Conservation (phyloP, 306 rosid species). For the Malus sylvestris region DNA sequence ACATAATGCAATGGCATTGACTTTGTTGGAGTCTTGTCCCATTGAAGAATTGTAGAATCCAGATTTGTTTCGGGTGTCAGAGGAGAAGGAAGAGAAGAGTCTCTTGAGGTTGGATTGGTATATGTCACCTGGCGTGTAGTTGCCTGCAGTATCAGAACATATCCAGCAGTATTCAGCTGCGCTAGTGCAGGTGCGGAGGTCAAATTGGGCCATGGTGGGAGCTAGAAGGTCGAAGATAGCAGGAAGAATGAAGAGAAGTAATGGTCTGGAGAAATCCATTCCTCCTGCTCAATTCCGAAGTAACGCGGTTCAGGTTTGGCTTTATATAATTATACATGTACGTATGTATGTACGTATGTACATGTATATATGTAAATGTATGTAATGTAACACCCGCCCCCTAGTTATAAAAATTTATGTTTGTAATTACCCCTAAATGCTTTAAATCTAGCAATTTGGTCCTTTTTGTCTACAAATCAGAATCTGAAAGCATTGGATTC, state of each 20-base stretch:
- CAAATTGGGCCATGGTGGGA: not conserved
- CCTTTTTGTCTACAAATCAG: no score
- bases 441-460: no score
- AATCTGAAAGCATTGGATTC: no score
- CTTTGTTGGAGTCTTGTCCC: slow-evolving; percentile 12
- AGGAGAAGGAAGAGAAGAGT: not conserved
- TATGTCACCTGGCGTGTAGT: not conserved
- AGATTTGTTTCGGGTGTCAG: not conserved
- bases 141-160: not conserved
- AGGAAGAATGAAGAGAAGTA: not conserved
- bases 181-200: not conserved
- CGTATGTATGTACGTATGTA: no score
- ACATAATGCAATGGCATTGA: slow-evolving; percentile 24
- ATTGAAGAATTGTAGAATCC: not conserved
- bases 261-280: not conserved
- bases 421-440: no score
- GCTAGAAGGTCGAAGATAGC: not conserved
- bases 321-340: no score
- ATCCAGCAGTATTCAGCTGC: slow-evolving; percentile 7
- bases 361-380: no score
- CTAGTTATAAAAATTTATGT: no score
- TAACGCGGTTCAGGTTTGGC: no score
- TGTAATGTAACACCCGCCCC: no score
- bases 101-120: slow-evolving; percentile 1
- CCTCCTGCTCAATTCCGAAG: not conserved